These are phyloP conservation scores for Trifolium pratense DNA, from an alignment of 306 rosid species.

Conservation along the genomic window DNA sequence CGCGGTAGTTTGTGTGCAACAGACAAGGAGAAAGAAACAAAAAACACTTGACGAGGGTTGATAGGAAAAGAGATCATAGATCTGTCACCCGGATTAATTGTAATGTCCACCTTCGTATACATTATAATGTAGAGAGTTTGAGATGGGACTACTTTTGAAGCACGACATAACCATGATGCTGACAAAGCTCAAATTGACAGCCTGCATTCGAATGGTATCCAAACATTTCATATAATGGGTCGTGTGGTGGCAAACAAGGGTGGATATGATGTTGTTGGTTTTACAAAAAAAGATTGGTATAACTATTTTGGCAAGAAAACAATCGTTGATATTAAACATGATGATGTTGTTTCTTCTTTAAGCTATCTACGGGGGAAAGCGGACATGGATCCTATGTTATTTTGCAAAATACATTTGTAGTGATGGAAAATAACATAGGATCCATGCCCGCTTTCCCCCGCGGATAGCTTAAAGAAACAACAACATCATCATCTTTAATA, in stretches of 20 bases:
- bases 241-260: neutral
- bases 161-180: no score
- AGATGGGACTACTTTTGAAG: no score
- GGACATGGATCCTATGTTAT: no score
- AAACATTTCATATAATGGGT: constrained; percentile 6
- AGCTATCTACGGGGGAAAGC: neutral
- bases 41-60: no score
- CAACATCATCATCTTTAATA: neutral
- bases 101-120: no score
- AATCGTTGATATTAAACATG: neutral
- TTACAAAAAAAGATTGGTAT: neutral
- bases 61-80: no score
- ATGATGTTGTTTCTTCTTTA: neutral
- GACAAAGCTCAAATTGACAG: neutral
- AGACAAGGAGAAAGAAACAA: neutral
- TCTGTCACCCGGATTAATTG: no score
- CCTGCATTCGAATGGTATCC: neutral
- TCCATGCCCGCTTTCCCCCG: neutral
- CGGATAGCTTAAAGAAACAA: neutral
- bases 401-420: no score
- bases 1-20: neutral
- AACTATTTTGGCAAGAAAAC: neutral
- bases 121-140: no score
- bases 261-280: neutral
- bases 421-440: no score